These are phyloP conservation scores for Dalbergia oliveri DNA, from an alignment of 306 rosid genomes.

Conservation along the genomic window DNA sequence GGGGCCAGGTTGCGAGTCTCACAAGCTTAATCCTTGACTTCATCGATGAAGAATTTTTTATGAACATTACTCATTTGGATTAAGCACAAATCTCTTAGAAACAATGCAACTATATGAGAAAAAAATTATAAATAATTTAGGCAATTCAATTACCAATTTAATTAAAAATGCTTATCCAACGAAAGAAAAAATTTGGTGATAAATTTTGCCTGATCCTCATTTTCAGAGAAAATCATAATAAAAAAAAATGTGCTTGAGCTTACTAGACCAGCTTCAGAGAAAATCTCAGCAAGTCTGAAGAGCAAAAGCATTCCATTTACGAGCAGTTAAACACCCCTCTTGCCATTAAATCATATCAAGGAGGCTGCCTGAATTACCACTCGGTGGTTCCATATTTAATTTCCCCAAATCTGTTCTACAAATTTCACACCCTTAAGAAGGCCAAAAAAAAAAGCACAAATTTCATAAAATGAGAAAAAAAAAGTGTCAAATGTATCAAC, in stretches of 20 bases:
- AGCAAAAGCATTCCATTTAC: slow-evolving; percentile 74
- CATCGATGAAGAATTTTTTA: no score
- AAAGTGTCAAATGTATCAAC: slow-evolving; percentile 72
- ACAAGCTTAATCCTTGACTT: no score
- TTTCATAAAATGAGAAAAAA: no score
- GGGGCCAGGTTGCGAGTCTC: no score
- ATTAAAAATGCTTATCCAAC: no score
- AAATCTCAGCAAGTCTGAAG: slow-evolving; percentile 86
- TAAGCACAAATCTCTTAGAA: no score
- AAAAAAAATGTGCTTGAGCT: slow-evolving; percentile 65
- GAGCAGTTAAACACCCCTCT: slow-evolving; percentile 76
- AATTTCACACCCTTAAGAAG: not conserved
- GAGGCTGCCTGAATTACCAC: slow-evolving; percentile 94
- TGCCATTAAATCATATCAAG: slow-evolving; percentile 54
- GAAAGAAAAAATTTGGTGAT: no score
- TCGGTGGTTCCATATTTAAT: slow-evolving; percentile 31
- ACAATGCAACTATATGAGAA: no score
- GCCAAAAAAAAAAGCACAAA: not conserved
- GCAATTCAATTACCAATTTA: no score
- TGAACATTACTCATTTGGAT: no score
- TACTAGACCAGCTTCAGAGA: slow-evolving; percentile 96
- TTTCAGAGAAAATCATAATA: not conserved
- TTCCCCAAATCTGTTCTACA: not conserved
- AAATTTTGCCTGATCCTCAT: not conserved
- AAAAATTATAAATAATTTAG: no score